Conservation (phyloP, 208 protist genomes). For the Dictyostelium gargantuum region DNA sequence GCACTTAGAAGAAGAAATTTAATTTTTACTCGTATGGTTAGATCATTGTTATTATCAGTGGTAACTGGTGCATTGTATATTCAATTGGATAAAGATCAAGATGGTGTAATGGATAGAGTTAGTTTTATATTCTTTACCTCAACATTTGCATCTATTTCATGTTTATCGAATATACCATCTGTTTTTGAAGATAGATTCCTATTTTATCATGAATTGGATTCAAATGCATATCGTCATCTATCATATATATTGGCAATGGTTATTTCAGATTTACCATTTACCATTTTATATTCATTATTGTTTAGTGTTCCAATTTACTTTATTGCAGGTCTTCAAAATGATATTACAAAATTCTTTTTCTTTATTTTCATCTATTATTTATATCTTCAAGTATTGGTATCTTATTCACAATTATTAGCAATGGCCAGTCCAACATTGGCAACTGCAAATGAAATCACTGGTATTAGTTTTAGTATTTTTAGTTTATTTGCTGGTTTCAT, state of each 20-base stretch:
- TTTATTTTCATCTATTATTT: slow-evolving; percentile 65
- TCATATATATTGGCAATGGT: not conserved
- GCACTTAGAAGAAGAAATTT: slow-evolving; percentile 12
- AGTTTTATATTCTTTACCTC: slow-evolving; percentile 47
- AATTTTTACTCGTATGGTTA: not conserved
- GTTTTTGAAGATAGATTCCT: slow-evolving; percentile 49
- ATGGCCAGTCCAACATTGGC: slow-evolving; percentile 35
- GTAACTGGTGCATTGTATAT: slow-evolving; percentile 20
- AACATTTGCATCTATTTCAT: slow-evolving; percentile 44
- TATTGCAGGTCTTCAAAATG: slow-evolving; percentile 1
- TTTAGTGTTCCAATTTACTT: slow-evolving; percentile 34
- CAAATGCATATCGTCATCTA: slow-evolving; percentile 21
- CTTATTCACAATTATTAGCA: slow-evolving; percentile 30
- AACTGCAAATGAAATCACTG: slow-evolving; percentile 58
- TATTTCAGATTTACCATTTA: slow-evolving; percentile 48
- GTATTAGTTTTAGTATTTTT: slow-evolving; percentile 55
- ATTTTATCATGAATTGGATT: slow-evolving; percentile 39
- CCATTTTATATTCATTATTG: not conserved
- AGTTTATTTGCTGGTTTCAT: slow-evolving; percentile 72
- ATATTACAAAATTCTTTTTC: not conserved
- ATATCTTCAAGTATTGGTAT: slow-evolving; percentile 41
- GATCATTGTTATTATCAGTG: slow-evolving; percentile 9
- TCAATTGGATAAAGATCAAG: slow-evolving; percentile 14
- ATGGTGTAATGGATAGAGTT: slow-evolving; percentile 27
- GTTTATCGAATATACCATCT: slow-evolving; percentile 29